phyloP scores from a whole-genome alignment of 371 early-diverging fungal species.

The Choanephora cucurbitarum region DNA sequence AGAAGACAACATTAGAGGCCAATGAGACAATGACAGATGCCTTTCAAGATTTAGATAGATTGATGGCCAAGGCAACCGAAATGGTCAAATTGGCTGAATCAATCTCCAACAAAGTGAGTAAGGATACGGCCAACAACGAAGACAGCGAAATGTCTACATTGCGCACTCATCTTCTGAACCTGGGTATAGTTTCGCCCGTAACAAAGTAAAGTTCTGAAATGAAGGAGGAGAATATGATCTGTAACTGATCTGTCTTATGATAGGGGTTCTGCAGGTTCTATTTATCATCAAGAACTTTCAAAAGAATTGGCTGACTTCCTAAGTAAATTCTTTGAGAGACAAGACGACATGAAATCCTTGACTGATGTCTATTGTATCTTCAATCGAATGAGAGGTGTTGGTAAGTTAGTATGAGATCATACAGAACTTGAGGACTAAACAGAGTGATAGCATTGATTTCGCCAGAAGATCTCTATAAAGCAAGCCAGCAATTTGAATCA shows the following conservation, averaged over 20 bases:
- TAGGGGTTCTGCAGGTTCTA: conserved; percentile 81
- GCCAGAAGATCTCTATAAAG: conserved; percentile 82
- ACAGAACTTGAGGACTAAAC: neutral
- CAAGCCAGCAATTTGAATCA: conserved; percentile 65
- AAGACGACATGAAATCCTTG: conserved; percentile 78
- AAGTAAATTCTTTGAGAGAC: conserved; percentile 56
- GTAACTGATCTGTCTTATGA: neutral
- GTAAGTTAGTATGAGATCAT: conserved; percentile 39
- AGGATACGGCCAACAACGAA: conserved; percentile 43
- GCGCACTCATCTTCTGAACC: conserved; percentile 72
- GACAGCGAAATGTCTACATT: conserved; percentile 59
- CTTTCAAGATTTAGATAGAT: conserved; percentile 81
- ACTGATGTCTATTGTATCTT: conserved; percentile 91
- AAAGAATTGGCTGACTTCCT: conserved; percentile 84
- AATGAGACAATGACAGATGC: conserved; percentile 76
- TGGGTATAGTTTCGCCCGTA: conserved; percentile 88
- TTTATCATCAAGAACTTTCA: conserved; percentile 84
- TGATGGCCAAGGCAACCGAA: conserved; percentile 85
- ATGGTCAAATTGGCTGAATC: conserved; percentile 85
- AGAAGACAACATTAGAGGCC: conserved; percentile 60
- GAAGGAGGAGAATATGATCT: no score
- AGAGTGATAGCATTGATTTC: conserved; percentile 72
- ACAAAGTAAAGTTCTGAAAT: conserved; percentile 82
- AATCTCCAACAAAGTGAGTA: conserved; percentile 66
- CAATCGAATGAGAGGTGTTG: conserved; percentile 88